A percentile compares a stretch with the other conserved stretches of the same genome.
Evolutionary conservation across 1,284 basidiomycete genomes (phyloP).

Genomic region (Inonotus hispidus): DNA sequence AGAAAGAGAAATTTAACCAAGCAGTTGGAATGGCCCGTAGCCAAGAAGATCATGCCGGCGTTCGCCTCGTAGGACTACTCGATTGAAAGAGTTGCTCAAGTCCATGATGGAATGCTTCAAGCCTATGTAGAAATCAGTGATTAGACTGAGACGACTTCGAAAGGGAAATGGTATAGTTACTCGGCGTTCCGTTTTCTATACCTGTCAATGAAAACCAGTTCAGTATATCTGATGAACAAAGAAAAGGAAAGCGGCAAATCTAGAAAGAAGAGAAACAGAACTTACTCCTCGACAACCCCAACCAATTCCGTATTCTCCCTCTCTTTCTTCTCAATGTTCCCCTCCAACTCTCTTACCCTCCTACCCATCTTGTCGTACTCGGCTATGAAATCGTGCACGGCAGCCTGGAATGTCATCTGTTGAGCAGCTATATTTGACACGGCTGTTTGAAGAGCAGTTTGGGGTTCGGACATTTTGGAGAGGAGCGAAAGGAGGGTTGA

Average conservation of each 20-base stretch:
- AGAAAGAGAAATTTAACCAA: background rate
- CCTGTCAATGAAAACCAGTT: background rate
- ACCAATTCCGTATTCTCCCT: slow-evolving; percentile 33
- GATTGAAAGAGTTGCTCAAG: background rate
- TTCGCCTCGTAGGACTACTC: background rate
- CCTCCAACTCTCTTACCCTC: slow-evolving; percentile 32
- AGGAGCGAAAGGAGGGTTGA: background rate
- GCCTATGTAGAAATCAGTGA: background rate
- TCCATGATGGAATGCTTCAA: background rate
- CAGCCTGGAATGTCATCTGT: slow-evolving; percentile 11
- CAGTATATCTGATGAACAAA: background rate
- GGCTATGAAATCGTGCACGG: slow-evolving; percentile 31
- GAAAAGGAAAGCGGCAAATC: background rate
- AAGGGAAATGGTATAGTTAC: background rate
- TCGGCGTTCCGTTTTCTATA: slow-evolving; percentile 2
- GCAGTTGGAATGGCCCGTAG: no score
- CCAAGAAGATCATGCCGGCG: background rate
- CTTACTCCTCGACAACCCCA: slow-evolving; percentile 29
- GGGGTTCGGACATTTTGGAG: background rate
- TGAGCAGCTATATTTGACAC: slow-evolving; percentile 14
- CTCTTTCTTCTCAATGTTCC: slow-evolving; percentile 34
- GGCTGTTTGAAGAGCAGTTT: background rate
- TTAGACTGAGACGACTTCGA: background rate
- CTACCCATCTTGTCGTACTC: slow-evolving; percentile 32
- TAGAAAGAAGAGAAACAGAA: background rate